A percentile compares a stretch with the other conserved stretches of the same genome.
phyloP scores from a whole-genome alignment of 495 filamentous ascomycete species.

The Hapsidospora chrysogenum region DNA sequence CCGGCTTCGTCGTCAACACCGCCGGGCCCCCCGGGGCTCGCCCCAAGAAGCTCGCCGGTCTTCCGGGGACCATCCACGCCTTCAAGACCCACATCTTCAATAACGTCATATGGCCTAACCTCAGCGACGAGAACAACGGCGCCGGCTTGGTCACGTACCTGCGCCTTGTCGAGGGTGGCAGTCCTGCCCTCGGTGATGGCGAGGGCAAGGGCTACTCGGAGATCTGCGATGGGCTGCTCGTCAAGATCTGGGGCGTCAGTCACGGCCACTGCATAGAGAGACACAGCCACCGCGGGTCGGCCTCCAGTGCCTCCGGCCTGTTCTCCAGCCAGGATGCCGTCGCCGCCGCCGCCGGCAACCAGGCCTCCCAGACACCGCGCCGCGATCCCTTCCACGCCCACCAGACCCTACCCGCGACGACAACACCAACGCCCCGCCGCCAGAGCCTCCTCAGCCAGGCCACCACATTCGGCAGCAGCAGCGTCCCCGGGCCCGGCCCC shows the following conservation, averaged over 20 bases:
- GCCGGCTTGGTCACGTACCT: slow-evolving; percentile 85
- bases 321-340: slow-evolving; percentile 18
- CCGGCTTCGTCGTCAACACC: slow-evolving; percentile 83
- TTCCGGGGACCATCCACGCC: slow-evolving; percentile 71
- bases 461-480: slow-evolving; percentile 4
- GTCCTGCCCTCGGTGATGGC: slow-evolving; percentile 59
- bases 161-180: slow-evolving; percentile 74
- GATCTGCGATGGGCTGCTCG: slow-evolving; percentile 62
- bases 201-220: slow-evolving; percentile 67
- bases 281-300: slow-evolving; percentile 43
- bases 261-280: slow-evolving; percentile 76
- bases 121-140: slow-evolving; percentile 90
- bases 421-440: slow-evolving; percentile 1
- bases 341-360: slow-evolving; percentile 2
- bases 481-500: slow-evolving; percentile 5
- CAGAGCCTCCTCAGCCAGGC: background rate
- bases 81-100: slow-evolving; percentile 94
- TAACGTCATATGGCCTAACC: slow-evolving; percentile 92
- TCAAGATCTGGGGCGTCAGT: slow-evolving; percentile 63
- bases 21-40: slow-evolving; percentile 56
- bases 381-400: background rate
- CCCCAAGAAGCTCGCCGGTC: slow-evolving; percentile 68
- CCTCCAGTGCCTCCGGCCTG: slow-evolving; percentile 7
- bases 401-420: background rate
- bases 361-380: background rate